Base-by-base conservation (phyloP, 805 yeast species). In the Cyberlindnera suaveolens region DNA sequence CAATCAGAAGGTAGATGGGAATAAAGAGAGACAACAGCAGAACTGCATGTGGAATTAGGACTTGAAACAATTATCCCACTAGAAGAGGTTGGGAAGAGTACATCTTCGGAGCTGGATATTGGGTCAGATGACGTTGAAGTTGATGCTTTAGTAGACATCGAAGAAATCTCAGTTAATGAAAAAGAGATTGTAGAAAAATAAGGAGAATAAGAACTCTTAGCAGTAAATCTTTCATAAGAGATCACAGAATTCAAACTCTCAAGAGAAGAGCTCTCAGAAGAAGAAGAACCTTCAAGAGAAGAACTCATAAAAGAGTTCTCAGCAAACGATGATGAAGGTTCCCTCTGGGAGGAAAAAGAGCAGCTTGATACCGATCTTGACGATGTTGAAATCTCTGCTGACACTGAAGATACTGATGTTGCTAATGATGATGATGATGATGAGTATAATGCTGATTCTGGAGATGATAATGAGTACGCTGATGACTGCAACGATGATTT, bases 341-440 rank as follows among this genome's bases (percentile, higher is more conserved):
- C 27, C 27, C 11, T 23, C 11, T 23, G 27, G 2, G 11, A 23
- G 27, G 27, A 23, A 23, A 17, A 18, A 4, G 38, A 35, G 10
- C 29, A 35, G 29, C 26, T 35, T 26, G 17, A 35, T 15, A 14
- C 14, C 16, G 29, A 18, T 14, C 14, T 17, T 14, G 38, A 35
- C 17, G 36, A 17, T 18, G 11, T 5, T 3, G 11, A 13, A 14
- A 10, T 6, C 38, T 18, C 18, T 36, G 31, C 23, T 36, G 31
- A 27, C 11, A n/a, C 19, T 36, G 38, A n/a, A 2, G 14, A 35
- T 18, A 11, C 27, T 14, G 31, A 35, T 14, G 41, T 20, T 1
- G 8, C 36, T 11, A 20, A 38, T n/a, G 41, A n/a, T 23, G 34
- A 37, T n/a, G 37, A 37, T 27, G 15, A 33, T n/a, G 40, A 41